Evolutionary conservation across 441 rosid species (phyloP).

Genomic region (Cnidoscolus chayamansa): DNA sequence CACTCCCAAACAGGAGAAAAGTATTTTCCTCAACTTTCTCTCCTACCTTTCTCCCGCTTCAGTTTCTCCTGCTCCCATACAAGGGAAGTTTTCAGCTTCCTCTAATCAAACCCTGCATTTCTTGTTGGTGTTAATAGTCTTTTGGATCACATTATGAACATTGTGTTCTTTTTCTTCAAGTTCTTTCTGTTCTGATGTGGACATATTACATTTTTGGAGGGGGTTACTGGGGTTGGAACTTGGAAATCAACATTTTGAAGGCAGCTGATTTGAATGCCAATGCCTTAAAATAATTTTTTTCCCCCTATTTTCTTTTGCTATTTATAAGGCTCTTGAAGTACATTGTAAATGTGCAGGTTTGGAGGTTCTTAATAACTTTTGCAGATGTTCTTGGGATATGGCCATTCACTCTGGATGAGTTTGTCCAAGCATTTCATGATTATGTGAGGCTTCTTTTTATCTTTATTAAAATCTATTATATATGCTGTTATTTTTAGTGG

Average conservation of each 20-base stretch:
- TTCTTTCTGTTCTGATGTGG: background rate
- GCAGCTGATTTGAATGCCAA: background rate
- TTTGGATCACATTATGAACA: background rate
- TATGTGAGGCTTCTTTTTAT: constrained; percentile 42
- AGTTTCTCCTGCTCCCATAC: too few relatives aligned
- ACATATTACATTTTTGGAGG: background rate
- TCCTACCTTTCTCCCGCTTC: too few relatives aligned
- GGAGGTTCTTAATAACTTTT: constrained; percentile 84
- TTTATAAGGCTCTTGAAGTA: constrained; percentile 10
- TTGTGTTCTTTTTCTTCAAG: background rate
- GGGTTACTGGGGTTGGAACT: constrained; percentile 4
- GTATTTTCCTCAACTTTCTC: too few relatives aligned
- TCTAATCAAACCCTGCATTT: background rate
- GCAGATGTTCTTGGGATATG: constrained; percentile 77
- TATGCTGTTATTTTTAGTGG: constrained; percentile 17
- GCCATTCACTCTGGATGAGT: constrained; percentile 92
- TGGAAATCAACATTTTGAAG: background rate
- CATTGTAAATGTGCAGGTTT: constrained; percentile 47
- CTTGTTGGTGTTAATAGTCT: background rate
- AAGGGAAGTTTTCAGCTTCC: background rate
- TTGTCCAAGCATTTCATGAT: constrained; percentile 83
- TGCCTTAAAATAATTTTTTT: background rate
- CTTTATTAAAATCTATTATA: constrained; percentile 3
- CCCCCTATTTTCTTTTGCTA: background rate
- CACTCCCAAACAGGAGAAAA: too few relatives aligned